Base-by-base conservation (phyloP, 768 basidiomycete species). In the Dentipellis sp. region DNA sequence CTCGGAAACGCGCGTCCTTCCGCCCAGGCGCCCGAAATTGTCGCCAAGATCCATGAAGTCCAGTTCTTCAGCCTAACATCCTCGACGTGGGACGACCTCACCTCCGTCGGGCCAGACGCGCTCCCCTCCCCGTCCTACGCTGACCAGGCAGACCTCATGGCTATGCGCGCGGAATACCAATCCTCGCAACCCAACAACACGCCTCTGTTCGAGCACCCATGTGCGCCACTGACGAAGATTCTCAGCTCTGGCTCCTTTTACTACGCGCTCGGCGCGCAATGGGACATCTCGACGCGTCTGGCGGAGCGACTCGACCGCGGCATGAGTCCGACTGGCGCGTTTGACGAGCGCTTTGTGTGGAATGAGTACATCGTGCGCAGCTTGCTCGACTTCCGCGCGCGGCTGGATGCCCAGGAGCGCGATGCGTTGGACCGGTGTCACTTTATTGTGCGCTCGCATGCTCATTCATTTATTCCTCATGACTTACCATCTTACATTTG, bases 231-330 rank as follows among this genome's bases (percentile, higher is more conserved):
- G 64, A 86, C 82, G 49, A 97, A 95, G 70, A 93, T 97, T 55
- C 73, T 99, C 4, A 88, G 91, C 34, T 88, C 88, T 21, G 94
- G 94, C 5, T 84, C 88, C 1, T 99, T 99, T 72, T 99, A 97
- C 71, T 97, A 90, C 65, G 86, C 97, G 1, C 66, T 85, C 23
- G 84, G 84, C 63, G 80, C 87, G 0, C 75, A 79, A 7, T 97
- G 94, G 91, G 94, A 98, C 69, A 73, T 98, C 34, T 93, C 93
- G 4, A 86, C 91, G 1, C 75, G 94, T 47, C 75, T 98, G 39
- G 74, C 85, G 14, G 78, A 83, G 36, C 81, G 94, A 3, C 69
- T 94, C 51, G 70, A 77, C 57, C 74, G 81, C 67, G 77, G 78
- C 62, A 66, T 68, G 40, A 72, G 72, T 59, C 83, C 88, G 62